Conservation (phyloP, 192 early-diverging fungal genomes). For the Umbelopsis isabellina region DNA sequence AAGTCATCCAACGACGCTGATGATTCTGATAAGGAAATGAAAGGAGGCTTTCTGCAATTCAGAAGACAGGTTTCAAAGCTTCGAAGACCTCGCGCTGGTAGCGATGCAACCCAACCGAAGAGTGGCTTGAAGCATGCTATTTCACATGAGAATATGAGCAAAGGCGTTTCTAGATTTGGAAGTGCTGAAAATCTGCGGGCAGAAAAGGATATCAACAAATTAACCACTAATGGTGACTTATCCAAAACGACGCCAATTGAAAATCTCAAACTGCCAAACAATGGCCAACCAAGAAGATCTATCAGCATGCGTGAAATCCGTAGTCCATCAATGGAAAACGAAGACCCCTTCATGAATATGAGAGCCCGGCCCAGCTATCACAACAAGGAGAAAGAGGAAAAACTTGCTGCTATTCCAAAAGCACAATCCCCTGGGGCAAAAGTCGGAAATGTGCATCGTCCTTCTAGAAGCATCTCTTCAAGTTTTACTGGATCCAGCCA, state of each 20-base stretch:
- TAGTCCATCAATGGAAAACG: slow-evolving; percentile 4
- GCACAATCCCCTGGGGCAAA: too few species aligned
- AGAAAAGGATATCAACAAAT: not conserved
- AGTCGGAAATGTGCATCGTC: not conserved
- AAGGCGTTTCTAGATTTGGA: not conserved
- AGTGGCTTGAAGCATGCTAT: slow-evolving; percentile 4
- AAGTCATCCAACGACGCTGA: slow-evolving; percentile 7
- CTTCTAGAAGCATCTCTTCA: not conserved
- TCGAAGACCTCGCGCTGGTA: slow-evolving; percentile 15
- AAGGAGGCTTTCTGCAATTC: slow-evolving; percentile 6
- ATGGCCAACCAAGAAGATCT: slow-evolving; percentile 8
- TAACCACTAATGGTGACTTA: not conserved
- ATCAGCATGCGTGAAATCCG: slow-evolving; percentile 21
- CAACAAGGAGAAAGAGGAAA: not conserved
- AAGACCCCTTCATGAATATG: not conserved
- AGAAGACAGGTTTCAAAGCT: slow-evolving; percentile 12
- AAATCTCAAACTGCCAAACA: not conserved
- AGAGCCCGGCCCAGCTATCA: not conserved
- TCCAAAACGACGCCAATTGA: not conserved
- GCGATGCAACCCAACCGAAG: not conserved
- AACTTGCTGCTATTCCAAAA: too few species aligned
- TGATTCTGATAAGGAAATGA: not conserved
- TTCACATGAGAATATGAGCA: not conserved
- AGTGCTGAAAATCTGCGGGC: not conserved
- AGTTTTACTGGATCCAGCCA: not conserved